Evolutionary conservation across 176 grass and related monocot genomes (phyloP).

Genomic region (Paspalum notatum): DNA sequence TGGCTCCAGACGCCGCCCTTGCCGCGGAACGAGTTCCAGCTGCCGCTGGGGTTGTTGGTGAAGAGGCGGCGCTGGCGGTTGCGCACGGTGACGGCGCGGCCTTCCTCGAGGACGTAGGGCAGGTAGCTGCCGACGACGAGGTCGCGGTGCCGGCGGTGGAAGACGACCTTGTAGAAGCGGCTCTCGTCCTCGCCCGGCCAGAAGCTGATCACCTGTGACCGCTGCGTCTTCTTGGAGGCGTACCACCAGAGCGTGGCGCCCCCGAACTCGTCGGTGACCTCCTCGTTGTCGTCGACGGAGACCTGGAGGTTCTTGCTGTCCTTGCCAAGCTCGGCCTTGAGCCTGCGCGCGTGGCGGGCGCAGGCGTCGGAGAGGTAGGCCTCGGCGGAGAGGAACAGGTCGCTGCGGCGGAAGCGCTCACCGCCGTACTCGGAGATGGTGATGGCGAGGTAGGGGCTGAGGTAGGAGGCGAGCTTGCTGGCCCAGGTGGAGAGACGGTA

Average conservation of each 20-base stretch:
- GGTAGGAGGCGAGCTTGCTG: slow-evolving; percentile 26
- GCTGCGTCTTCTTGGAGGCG: neutral
- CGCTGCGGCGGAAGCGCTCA: slow-evolving; percentile 47
- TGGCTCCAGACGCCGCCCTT: slow-evolving; percentile 56
- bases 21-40: slow-evolving; percentile 21
- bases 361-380: slow-evolving; percentile 65
- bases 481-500: slow-evolving; percentile 3
- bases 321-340: slow-evolving; percentile 59
- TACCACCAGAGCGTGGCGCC: slow-evolving; percentile 63
- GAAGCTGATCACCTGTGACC: slow-evolving; percentile 23
- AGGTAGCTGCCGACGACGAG: slow-evolving; percentile 55
- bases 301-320: slow-evolving; percentile 51
- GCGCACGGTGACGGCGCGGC: slow-evolving; percentile 40
- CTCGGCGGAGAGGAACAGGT: slow-evolving; percentile 48
- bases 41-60: slow-evolving; percentile 58
- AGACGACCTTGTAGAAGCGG: slow-evolving; percentile 54
- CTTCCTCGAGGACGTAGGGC: slow-evolving; percentile 38
- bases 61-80: slow-evolving; percentile 74
- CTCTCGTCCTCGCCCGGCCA: slow-evolving; percentile 3
- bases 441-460: slow-evolving; percentile 62
- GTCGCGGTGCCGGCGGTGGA: slow-evolving; percentile 57
- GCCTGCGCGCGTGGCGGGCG: slow-evolving; percentile 40
- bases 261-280: slow-evolving; percentile 55
- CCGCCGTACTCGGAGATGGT: slow-evolving; percentile 55
- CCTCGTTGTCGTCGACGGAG: slow-evolving; percentile 63